Evolutionary conservation across 1,284 basidiomycete species (phyloP), one percentile per base, ranked within the genome.

Genomic region (Ceratobasidium sp.): DNA sequence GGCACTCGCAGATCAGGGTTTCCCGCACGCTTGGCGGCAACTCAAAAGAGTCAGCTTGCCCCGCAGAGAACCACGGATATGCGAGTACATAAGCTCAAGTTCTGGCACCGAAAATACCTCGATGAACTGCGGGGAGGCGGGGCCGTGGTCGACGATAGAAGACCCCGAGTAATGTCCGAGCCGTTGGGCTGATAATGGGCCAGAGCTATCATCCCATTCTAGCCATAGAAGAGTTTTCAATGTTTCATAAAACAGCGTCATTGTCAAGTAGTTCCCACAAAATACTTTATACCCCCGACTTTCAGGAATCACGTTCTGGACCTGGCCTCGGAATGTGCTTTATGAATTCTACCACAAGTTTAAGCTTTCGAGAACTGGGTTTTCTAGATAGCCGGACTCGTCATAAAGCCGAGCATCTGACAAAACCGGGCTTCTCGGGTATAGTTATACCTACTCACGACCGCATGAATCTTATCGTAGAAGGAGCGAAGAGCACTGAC

Each of bases 1-100:
- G 62, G 42, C 62, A 46, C 62, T 44, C 48, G 62, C 62, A 10
- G 44, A 65, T 65, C 62, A 65, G 44, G 26, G n/a, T n/a, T 44
- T 17, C 26, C n/a, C 62, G 13, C 20, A 9, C 42, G 62, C 44
- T 48, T 3, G 62, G 44, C 20, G 42, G 62, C 44, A 65, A 46
- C 61, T 65, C 42, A 26, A 46, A n/a, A 20, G 9, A 46, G 62
- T 7, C 26, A 23, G 4, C 38, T 23, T 13, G 42, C 26, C 42
- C 26, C n/a, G 10, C 44, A 3, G 42, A 65, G 48, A 44, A n/a
- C 62, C 23, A 46, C 4, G 6, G 44, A 65, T 10, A 2, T 33
- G 3, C 44, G 15, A 15, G 48, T 46, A 9, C n/a, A 33, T 65
- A 12, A 44, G n/a, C n/a, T 44, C n/a, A 12, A n/a, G n/a, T 26